A percentile compares a stretch with the other conserved stretches of the same genome.
Evolutionary conservation across 768 basidiomycete species (phyloP).

Genomic region (Collybia mongolica): DNA sequence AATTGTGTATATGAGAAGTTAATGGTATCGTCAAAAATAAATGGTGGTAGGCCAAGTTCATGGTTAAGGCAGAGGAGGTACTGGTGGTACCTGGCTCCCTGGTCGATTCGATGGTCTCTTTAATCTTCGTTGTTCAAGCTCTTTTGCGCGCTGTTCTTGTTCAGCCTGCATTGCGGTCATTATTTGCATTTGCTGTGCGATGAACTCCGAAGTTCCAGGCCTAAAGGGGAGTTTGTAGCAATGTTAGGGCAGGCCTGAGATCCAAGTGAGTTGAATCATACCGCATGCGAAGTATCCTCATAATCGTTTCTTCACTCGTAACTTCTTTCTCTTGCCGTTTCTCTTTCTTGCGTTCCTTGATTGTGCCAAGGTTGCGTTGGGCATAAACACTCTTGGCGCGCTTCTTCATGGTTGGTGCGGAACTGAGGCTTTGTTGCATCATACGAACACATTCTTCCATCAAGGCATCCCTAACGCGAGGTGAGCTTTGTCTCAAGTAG

Average conservation of each 20-base stretch:
- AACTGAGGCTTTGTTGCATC: constrained; percentile 85
- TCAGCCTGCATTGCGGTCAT: constrained; percentile 82
- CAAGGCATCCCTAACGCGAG: constrained; percentile 57
- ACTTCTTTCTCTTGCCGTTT: constrained; percentile 80
- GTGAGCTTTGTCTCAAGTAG: constrained; percentile 10
- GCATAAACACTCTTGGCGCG: constrained; percentile 91
- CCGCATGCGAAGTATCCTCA: constrained; percentile 96
- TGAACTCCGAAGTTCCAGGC: constrained; percentile 80
- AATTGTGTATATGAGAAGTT: neutral
- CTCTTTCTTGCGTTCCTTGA: constrained; percentile 90
- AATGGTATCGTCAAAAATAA: neutral
- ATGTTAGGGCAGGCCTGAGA: neutral
- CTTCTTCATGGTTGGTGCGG: constrained; percentile 75
- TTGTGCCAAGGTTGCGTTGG: constrained; percentile 94
- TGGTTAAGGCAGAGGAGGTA: constrained; percentile 35
- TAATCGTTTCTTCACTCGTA: constrained; percentile 85
- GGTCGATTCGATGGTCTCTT: constrained; percentile 44
- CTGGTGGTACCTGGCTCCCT: constrained; percentile 30
- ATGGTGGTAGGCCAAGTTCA: constrained; percentile 2
- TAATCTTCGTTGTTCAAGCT: constrained; percentile 55
- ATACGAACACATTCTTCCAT: constrained; percentile 96
- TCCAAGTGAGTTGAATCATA: constrained; percentile 27
- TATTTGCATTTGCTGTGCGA: constrained; percentile 82
- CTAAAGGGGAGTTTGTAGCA: constrained; percentile 39
- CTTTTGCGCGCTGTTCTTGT: constrained; percentile 70